Base-by-base conservation (phyloP, 2,329 filamentous ascomycete genomes). In the Graphilbum fragrans region DNA sequence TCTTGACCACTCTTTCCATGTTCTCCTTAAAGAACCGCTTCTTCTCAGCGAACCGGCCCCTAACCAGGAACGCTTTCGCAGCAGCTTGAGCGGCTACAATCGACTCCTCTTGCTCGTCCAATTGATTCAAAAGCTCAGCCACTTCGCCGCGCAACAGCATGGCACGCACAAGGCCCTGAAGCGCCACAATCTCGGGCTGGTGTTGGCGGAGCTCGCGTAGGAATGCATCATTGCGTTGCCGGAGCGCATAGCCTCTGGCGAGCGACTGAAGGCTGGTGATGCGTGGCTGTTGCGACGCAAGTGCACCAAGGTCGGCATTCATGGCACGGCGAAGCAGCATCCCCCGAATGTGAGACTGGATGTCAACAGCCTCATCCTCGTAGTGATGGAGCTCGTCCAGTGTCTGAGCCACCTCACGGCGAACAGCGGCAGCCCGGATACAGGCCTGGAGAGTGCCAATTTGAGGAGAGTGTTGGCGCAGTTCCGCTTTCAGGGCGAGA, bases 1-100 rank as follows among this genome's bases (percentile, higher is more conserved):
- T 87, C 62, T 98, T 98, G 69, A 98, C 81, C 21, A 98, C 92
- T 62, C 93, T 96, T 54, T 94, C 80, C 92, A 98, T 98, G 55
- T 98, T 98, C 62, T 94, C 82, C 51, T 83, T 81, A 67, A 88
- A 98, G 64, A 83, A 90, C 19, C 78, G 79, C 56, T 82, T 79
- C 70, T 94, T 94, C 59, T 93, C 86, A 40, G 74, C 77, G 52
- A 94, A 96, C 17, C 70, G 71, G 14, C 67, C 70, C 27, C 90
- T 76, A 25, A 96, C 74, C 3, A 93, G 59, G 52, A 77, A 80
- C 3, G 78, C 90, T 51, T 81, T 77, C 8, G 82, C 75, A 6
- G 76, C 70, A 5, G 87, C 71, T 58, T 96, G 88, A 20, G 94
- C 62, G 23, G 80, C 82, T 9, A 77, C 64, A 45, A 95, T 72